These are phyloP conservation scores for Cyclotella distinguenda DNA, from an alignment of 108 stramenopile genomes.

Conservation along the genomic window DNA sequence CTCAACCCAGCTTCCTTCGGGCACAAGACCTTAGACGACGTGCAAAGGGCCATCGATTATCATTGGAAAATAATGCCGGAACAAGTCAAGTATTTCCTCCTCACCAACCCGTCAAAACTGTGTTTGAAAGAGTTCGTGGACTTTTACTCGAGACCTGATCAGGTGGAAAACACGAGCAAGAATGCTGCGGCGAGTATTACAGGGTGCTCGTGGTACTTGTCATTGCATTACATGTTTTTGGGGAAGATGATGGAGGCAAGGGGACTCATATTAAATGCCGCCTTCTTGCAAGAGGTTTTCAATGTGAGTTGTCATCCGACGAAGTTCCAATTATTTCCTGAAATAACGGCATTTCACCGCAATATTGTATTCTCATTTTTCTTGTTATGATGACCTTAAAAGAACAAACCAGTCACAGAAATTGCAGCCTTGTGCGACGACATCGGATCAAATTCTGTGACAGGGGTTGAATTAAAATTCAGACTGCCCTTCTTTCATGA, in stretches of 20 bases:
- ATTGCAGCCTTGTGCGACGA: conserved; percentile 7
- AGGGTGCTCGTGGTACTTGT: conserved; percentile 25
- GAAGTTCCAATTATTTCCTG: not conserved
- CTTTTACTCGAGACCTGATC: not conserved
- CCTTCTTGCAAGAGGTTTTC: conserved; percentile 23
- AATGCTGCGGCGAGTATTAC: conserved; percentile 15
- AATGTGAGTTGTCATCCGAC: conserved; percentile 10
- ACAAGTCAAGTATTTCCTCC: conserved; percentile 7
- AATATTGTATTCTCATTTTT: too few relatives aligned
- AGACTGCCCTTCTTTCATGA: conserved; percentile 30
- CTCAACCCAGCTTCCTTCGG: conserved; percentile 8
- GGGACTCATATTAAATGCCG: conserved; percentile 17
- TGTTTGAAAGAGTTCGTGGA: conserved; percentile 4
- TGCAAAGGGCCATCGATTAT: conserved; percentile 20
- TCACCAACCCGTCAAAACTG: not conserved
- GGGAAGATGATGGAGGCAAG: conserved; percentile 16
- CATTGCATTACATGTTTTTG: conserved; percentile 16
- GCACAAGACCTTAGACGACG: conserved; percentile 11
- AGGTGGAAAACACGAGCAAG: not conserved
- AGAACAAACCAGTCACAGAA: conserved; percentile 24
- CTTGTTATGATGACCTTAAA: not conserved
- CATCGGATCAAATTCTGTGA: not conserved
- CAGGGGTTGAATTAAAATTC: conserved; percentile 5
- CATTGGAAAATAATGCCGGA: conserved; percentile 18
- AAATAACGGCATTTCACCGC: not conserved